These are phyloP conservation scores for Urochloa ruziziensis DNA, from an alignment of 176 grass and related monocot genomes.

Conservation along the genomic window DNA sequence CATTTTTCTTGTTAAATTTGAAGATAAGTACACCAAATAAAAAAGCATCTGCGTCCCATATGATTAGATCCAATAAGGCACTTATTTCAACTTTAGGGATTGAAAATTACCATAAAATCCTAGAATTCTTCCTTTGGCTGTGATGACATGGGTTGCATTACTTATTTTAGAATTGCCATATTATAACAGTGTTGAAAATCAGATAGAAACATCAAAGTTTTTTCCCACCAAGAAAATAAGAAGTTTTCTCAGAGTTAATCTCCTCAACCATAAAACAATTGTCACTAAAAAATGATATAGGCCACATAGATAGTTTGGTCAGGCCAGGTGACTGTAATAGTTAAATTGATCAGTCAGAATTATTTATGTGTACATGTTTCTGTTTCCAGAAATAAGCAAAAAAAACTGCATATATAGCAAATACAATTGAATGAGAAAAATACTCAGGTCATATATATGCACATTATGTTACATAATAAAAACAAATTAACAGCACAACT, in stretches of 20 bases:
- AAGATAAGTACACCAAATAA: not conserved
- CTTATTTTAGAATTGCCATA: not conserved
- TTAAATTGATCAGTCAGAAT: not conserved
- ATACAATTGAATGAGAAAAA: not conserved
- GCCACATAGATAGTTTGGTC: not conserved
- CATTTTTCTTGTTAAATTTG: not conserved
- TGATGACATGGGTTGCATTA: not conserved
- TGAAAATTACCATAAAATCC: not conserved
- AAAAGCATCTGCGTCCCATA: not conserved
- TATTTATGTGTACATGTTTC: not conserved
- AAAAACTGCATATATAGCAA: not conserved
- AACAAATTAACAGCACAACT: not conserved
- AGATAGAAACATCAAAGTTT: not conserved
- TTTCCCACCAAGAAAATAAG: too few species aligned
- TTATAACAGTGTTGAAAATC: not conserved
- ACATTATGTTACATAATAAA: not conserved
- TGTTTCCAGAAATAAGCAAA: not conserved
- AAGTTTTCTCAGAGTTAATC: too few species aligned
- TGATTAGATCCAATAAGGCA: not conserved
- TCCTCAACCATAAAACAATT: not conserved
- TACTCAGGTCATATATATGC: not conserved
- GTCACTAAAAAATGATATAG: not conserved
- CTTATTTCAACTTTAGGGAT: not conserved
- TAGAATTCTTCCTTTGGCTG: not conserved
- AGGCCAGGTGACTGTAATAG: not conserved